Percentiles rank a stretch among this genome's conserved stretches.
Evolutionary conservation across 805 yeast genomes (phyloP).

Genomic region (Osmozyma mogii): DNA sequence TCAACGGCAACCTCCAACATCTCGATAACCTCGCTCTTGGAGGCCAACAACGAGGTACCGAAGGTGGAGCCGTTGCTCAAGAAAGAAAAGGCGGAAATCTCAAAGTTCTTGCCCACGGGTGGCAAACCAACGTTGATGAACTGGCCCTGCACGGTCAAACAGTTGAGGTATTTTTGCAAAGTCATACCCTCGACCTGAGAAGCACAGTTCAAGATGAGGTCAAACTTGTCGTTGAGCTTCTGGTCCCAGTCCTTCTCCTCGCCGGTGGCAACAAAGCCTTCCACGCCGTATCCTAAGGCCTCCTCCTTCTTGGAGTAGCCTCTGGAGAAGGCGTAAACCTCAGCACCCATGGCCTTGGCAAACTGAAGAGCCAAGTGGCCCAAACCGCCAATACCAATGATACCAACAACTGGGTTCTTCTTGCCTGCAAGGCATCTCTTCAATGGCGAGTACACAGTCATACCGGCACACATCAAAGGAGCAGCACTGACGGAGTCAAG

Average conservation of each 20-base stretch:
- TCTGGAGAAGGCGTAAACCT: constrained; percentile 51
- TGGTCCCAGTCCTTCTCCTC: constrained; percentile 39
- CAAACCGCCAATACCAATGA: constrained; percentile 50
- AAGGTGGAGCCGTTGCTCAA: not conserved
- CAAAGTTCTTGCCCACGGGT: not conserved
- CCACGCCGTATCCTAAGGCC: constrained; percentile 45
- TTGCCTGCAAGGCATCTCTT: constrained; percentile 31
- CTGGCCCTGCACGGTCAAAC: not conserved
- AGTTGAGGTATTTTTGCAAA: not conserved
- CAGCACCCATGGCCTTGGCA: constrained; percentile 54
- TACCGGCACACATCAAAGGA: constrained; percentile 72
- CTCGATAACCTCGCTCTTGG: not conserved
- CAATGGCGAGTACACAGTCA: constrained; percentile 65
- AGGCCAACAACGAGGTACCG: not conserved
- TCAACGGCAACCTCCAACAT: not conserved
- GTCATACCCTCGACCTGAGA: not conserved
- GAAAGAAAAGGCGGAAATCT: not conserved
- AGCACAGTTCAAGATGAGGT: not conserved
- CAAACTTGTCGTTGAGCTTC: constrained; percentile 3
- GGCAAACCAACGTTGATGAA: not conserved
- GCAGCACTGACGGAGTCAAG: constrained; percentile 50
- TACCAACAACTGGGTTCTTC: constrained; percentile 34
- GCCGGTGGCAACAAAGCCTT: constrained; percentile 45
- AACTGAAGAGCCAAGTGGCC: constrained; percentile 51
- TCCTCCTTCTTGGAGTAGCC: constrained; percentile 40